These are phyloP conservation scores for Hanseniaspora lindneri DNA, from an alignment of 805 yeast species.

Conservation along the genomic window DNA sequence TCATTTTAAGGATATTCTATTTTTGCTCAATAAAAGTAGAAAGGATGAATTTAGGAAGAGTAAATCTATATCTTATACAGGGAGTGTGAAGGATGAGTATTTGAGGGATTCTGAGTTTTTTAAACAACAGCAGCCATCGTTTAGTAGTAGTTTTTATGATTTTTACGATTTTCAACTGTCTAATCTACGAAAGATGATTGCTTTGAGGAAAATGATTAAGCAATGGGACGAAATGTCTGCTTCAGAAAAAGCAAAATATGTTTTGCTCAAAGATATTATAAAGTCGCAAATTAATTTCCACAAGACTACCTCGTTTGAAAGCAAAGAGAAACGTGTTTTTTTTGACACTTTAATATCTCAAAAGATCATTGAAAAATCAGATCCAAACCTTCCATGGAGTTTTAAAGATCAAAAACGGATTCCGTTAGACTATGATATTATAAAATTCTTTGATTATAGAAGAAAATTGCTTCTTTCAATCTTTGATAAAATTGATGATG, in stretches of 20 bases:
- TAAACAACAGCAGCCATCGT: background rate
- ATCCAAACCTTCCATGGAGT: background rate
- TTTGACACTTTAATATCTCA: background rate
- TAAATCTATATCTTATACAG: background rate
- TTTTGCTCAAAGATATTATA: background rate
- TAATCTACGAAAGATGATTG: background rate
- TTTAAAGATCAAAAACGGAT: background rate
- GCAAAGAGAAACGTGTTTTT: background rate
- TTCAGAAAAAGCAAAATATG: background rate
- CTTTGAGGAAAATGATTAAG: background rate
- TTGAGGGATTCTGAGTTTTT: background rate
- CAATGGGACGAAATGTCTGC: background rate
- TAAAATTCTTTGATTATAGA: background rate
- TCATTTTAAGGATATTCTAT: background rate
- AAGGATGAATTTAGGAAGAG: background rate
- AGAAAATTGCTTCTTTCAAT: background rate
- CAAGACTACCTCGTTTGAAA: background rate
- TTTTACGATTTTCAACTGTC: background rate
- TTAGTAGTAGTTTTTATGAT: background rate
- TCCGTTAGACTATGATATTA: background rate
- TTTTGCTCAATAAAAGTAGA: background rate
- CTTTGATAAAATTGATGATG: background rate
- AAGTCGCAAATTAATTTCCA: background rate
- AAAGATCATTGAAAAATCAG: background rate
- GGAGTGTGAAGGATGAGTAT: background rate